These are phyloP conservation scores for Eleusine indica DNA, from an alignment of 176 grass and related monocot species.

Conservation along the genomic window DNA sequence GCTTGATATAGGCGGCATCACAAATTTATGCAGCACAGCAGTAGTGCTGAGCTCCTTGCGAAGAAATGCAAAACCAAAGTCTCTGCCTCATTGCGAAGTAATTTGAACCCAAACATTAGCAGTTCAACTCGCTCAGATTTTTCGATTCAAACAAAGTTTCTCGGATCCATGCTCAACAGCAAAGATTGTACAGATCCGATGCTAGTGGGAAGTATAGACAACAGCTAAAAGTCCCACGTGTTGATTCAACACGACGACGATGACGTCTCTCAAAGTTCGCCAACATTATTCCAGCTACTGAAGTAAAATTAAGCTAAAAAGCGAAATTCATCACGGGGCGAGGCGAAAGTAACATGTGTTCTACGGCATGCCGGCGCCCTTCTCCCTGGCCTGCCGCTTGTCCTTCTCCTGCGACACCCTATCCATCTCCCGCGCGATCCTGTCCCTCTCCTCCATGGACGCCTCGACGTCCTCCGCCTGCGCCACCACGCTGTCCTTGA, in stretches of 20 bases:
- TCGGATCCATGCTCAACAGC: neutral
- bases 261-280: neutral
- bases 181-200: neutral
- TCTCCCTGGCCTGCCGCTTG: slow-evolving; percentile 55
- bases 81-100: neutral
- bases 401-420: slow-evolving; percentile 28
- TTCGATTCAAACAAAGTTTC: neutral
- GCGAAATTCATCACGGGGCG: neutral
- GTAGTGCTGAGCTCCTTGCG: neutral
- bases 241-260: neutral
- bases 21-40: neutral
- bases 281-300: slow-evolving; percentile 36
- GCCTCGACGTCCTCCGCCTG: slow-evolving; percentile 22
- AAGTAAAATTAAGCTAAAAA: neutral
- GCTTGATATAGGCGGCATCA: neutral
- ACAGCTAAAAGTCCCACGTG: neutral
- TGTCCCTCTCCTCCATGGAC: slow-evolving; percentile 34
- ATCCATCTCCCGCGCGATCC: slow-evolving; percentile 34
- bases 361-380: slow-evolving; percentile 48
- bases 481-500: slow-evolving; percentile 38
- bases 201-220: neutral
- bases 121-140: neutral
- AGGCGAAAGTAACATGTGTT: too few species aligned
- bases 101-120: neutral
- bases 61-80: too few species aligned